Evolutionary conservation across 345 rosid species (phyloP), one percentile per base, ranked within the genome.

Genomic region (Eucalyptus victrix): DNA sequence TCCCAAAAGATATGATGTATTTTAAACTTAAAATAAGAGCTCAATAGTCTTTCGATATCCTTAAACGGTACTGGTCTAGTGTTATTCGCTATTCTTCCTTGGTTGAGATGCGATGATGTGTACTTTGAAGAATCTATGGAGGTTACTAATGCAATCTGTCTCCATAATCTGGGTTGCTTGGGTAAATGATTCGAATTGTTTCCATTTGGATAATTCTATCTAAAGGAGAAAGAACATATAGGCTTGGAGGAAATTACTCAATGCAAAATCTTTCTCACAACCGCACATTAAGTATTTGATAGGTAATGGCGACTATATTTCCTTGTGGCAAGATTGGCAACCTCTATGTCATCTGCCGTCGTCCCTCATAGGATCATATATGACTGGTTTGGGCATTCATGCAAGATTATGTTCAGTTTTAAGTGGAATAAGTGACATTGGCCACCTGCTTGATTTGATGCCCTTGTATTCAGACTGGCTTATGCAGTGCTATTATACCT

Each of bases 61-160:
- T 19, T 53, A 53, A 53, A 0, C 11, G 2, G 10, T 7, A 3
- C 2, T 18, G 1, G 58, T 53, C 10, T 8, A 53, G 58, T 53
- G 11, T 53, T 19, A 53, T 53, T 53, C 0, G 0, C 5, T 53
- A 53, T 53, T 53, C 58, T 53, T 9, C 58, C 58, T 53, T 53
- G 10, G 26, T 53, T 53, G 19, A 53, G 58, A 53, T 53, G 58
- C 19, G 58, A 53, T 19, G 44, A 69, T 2, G 0, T 34, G 24
- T 69, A 69, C 44, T 34, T 69, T 34, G 26, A 69, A 69, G 13
- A 69, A 69, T 69, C 26, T 10, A 34, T 69, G 80, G 80, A 37
- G 47, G 47, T 76, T 76, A 76, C 16, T 76, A 3, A 37, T 76
- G 83, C 83, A 76, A 40, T 76, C 24, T 34, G 44, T 40, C 44